These are phyloP conservation scores for Nicotiana tabacum DNA, from an alignment of 257 asterid species.

Conservation along the genomic window DNA sequence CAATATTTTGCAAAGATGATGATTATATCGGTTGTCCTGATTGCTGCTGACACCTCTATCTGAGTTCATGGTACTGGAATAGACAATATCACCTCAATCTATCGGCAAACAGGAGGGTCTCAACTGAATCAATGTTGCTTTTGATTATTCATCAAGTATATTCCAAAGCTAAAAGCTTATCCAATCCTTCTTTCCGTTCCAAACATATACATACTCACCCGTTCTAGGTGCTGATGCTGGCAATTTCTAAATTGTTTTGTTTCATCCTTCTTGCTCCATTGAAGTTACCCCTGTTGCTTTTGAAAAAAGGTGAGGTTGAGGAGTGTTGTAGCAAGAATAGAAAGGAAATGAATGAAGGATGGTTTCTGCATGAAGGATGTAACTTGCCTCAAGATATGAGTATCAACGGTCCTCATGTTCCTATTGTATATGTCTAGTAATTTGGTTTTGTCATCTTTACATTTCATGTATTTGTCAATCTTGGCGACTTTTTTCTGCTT, in stretches of 20 bases:
- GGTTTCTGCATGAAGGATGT: background rate
- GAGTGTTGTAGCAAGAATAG: background rate
- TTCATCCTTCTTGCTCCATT: background rate
- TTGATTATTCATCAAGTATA: background rate
- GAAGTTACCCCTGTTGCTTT: background rate
- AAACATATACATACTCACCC: background rate
- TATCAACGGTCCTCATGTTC: background rate
- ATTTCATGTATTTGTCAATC: background rate
- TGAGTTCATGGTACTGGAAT: background rate
- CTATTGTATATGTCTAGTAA: background rate
- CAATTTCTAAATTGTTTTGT: background rate
- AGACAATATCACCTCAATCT: background rate
- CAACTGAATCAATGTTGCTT: constrained; percentile 1
- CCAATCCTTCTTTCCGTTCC: background rate
- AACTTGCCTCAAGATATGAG: background rate
- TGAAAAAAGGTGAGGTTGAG: background rate
- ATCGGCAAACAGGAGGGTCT: background rate
- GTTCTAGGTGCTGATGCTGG: background rate
- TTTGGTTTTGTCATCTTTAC: background rate
- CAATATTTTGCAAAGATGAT: background rate
- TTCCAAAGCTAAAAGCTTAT: background rate
- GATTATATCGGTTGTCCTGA: background rate
- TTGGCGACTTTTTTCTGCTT: background rate
- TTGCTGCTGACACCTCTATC: background rate
- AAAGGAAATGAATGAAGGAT: background rate